Conservation (phyloP, 305 asterid genomes). For the Fraxinus latifolia region DNA sequence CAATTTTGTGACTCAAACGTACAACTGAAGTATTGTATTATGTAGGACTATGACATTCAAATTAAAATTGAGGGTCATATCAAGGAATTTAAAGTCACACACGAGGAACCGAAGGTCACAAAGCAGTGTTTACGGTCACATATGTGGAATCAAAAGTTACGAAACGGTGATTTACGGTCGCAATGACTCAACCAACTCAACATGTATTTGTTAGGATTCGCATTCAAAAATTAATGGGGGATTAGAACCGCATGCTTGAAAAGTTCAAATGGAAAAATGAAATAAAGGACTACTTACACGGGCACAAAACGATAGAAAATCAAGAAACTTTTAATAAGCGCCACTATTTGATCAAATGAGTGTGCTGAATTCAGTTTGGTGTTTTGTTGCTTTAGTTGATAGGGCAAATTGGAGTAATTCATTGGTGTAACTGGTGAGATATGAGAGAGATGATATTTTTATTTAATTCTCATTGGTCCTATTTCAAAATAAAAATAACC, state of each 20-base stretch:
- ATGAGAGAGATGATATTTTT: too few relatives aligned
- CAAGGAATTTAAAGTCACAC: background rate
- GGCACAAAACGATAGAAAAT: background rate
- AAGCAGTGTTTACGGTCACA: background rate
- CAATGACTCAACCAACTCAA: background rate
- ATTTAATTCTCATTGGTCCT: too few relatives aligned
- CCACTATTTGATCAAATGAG: background rate
- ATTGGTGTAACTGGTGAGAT: too few relatives aligned
- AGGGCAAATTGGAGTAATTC: too few relatives aligned
- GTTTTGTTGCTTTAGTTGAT: background rate
- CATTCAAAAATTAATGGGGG: background rate
- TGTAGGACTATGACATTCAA: background rate
- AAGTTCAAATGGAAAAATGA: background rate
- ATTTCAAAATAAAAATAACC: too few relatives aligned
- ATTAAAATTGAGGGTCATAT: background rate
- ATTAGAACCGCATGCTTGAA: background rate
- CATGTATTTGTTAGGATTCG: background rate
- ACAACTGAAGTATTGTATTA: background rate
- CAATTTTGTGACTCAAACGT: background rate
- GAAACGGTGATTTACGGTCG: background rate
- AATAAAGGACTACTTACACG: background rate
- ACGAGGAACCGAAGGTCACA: background rate
- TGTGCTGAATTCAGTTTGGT: background rate
- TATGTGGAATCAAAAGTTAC: background rate
- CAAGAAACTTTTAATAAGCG: background rate